A percentile compares a stretch with the other conserved stretches of the same genome.
These are phyloP conservation scores for Brettanomyces anomalus DNA, from an alignment of 805 yeast genomes.

Conservation along the genomic window DNA sequence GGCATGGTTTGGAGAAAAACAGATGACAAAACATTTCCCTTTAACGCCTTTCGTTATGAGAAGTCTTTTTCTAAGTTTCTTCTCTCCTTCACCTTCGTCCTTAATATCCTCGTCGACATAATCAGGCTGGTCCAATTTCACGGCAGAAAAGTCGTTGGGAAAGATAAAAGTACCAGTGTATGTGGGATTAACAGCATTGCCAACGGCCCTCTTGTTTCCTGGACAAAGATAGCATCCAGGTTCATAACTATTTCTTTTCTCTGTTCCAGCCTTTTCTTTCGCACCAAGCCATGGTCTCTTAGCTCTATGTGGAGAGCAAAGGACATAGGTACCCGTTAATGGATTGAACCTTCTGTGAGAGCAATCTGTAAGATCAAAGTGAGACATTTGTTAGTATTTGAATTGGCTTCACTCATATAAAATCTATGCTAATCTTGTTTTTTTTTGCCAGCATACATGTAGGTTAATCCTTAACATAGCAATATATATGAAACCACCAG, in stretches of 20 bases:
- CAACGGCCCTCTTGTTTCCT: neutral
- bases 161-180: neutral
- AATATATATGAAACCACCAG: too few species aligned
- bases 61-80: neutral
- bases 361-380: slow-evolving; percentile 1
- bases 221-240: slow-evolving; percentile 1
- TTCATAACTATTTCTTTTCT: neutral
- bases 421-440: too few species aligned
- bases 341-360: slow-evolving; percentile 1
- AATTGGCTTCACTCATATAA: too few species aligned
- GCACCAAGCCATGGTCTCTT: slow-evolving; percentile 3
- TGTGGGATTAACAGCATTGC: neutral
- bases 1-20: slow-evolving; percentile 1
- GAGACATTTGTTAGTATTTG: neutral
- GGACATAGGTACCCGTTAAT: neutral
- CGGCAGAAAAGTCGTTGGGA: slow-evolving; percentile 1
- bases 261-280: neutral
- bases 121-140: slow-evolving; percentile 1
- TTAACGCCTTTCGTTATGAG: slow-evolving; percentile 1
- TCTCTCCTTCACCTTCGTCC: neutral
- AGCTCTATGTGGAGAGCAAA: slow-evolving; percentile 2
- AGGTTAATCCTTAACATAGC: too few species aligned
- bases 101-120: neutral
- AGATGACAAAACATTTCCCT: slow-evolving; percentile 1
- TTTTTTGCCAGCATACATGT: too few species aligned